These are phyloP conservation scores for Sungouiozyma intestinalis DNA, from an alignment of 805 yeast species.

Conservation along the genomic window DNA sequence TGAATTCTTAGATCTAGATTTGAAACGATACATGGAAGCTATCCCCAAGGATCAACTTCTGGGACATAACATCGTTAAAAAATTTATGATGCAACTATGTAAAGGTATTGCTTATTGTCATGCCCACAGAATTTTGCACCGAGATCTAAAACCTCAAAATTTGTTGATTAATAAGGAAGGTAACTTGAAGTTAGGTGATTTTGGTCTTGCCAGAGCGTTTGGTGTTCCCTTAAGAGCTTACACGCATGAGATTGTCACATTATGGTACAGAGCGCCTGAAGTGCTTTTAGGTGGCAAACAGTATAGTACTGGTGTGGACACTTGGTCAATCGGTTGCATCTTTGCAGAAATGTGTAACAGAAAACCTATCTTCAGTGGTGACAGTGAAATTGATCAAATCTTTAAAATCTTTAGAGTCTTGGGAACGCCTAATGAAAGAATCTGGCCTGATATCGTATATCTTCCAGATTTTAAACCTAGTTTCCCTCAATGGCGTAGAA, in stretches of 20 bases:
- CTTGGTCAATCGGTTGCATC: conserved; percentile 98
- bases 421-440: conserved; percentile 93
- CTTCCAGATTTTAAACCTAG: conserved; percentile 79
- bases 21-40: conserved; percentile 88
- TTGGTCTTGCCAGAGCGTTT: conserved; percentile 94
- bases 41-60: conserved; percentile 81
- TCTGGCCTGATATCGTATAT: conserved; percentile 95
- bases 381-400: conserved; percentile 91
- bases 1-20: conserved; percentile 86
- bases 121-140: conserved; percentile 53
- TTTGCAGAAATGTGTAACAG: conserved; percentile 99
- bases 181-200: conserved; percentile 87
- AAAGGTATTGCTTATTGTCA: conserved; percentile 70
- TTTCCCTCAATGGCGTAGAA: conserved; percentile 80
- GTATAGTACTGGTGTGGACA: conserved; percentile 92
- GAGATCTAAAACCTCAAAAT: conserved; percentile 91
- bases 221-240: conserved; percentile 97
- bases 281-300: conserved; percentile 90
- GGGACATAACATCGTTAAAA: conserved; percentile 74
- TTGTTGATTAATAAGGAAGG: conserved; percentile 82
- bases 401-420: conserved; percentile 81
- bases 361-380: conserved; percentile 91
- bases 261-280: conserved; percentile 98
- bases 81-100: conserved; percentile 88
- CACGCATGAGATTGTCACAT: conserved; percentile 92